Base-by-base conservation (phyloP, 768 basidiomycete species). In the Suillus decipiens region DNA sequence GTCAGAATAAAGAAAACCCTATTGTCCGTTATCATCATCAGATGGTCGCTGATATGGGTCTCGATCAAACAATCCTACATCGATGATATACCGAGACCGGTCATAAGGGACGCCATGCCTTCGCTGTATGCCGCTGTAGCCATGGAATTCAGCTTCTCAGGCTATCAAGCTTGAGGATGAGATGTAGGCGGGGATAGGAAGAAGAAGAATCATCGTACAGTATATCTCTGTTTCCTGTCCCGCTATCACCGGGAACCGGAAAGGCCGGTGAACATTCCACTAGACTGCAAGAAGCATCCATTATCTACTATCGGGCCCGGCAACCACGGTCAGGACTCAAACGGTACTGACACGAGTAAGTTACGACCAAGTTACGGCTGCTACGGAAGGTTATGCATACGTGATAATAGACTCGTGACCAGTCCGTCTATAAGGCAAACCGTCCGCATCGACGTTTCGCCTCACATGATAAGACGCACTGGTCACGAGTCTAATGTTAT, bases 1-100 rank as follows among this genome's bases (percentile, higher is more conserved):
- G 55, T 56, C 14, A 56, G 39, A 17, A 56, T 56, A 14, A 56
- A 39, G 15, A 56, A 56, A 56, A 28, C 55, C 10, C 55, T 56
- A 8, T 37, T 5, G 15, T 6, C 22, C 4, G 9, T 37, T 15
- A 24, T 24, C n/a, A 56, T 37, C 15, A 24, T 24, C n/a, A 56
- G 55, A 56, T 15, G n/a, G 7, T 7, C 3, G n/a, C 14, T 14
- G 2, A 22, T 24, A 22, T 15, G 15, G 14, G 6, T 51, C 15
- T 33, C 9, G 19, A 39, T 14, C 24, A 17, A 15, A 56, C 50
- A 15, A 24, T 24, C 55, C 2, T 10, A 56, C 55, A 28, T 56
- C 24, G 14, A 56, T 39, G 55, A 56, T 56, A 56, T 39, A 56
- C 37, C 37, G 9, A 56, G 36, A 39, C 55, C 55, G 9, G 55